Percentiles rank a stretch among this genome's conserved stretches.
These are phyloP conservation scores for Urochloa ruziziensis DNA, from an alignment of 176 grass and related monocot genomes.

Conservation along the genomic window DNA sequence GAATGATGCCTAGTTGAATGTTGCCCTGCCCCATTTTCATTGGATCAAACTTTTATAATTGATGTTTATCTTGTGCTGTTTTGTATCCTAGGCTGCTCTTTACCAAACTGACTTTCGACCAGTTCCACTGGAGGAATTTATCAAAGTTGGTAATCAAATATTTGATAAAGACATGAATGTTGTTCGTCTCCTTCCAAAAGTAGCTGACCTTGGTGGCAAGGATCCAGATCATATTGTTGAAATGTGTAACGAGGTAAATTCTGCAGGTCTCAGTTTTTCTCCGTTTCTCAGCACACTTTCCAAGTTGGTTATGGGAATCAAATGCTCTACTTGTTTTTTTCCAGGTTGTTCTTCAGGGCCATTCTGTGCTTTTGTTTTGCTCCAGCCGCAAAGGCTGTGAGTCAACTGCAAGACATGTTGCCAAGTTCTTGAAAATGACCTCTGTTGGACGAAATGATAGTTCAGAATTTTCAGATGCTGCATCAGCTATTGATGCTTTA, in stretches of 20 bases:
- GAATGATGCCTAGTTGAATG: not conserved
- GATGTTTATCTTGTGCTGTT: constrained; percentile 17
- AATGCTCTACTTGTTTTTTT: constrained; percentile 10
- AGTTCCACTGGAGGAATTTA: constrained; percentile 90
- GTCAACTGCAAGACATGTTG: constrained; percentile 89
- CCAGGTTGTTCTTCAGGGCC: constrained; percentile 87
- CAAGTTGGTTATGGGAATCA: not conserved
- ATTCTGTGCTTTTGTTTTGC: constrained; percentile 98
- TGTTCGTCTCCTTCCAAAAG: constrained; percentile 68
- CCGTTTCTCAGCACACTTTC: constrained; percentile 7
- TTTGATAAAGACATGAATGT: constrained; percentile 90
- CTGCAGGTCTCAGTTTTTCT: not conserved
- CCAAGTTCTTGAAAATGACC: constrained; percentile 65
- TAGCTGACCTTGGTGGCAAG: constrained; percentile 77
- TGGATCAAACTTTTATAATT: not conserved
- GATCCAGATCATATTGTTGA: constrained; percentile 97
- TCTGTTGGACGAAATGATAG: constrained; percentile 39
- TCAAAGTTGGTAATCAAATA: constrained; percentile 93
- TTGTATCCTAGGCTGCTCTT: constrained; percentile 63
- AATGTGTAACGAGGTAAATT: constrained; percentile 84
- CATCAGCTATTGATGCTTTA: constrained; percentile 80
- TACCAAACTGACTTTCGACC: constrained; percentile 94
- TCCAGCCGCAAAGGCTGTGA: constrained; percentile 97
- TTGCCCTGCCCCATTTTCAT: too few relatives aligned
- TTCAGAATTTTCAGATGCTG: constrained; percentile 64